A percentile compares a stretch with the other conserved stretches of the same genome.
Conservation (phyloP, 2,329 filamentous ascomycete genomes). For the Colletotrichum melonis region DNA sequence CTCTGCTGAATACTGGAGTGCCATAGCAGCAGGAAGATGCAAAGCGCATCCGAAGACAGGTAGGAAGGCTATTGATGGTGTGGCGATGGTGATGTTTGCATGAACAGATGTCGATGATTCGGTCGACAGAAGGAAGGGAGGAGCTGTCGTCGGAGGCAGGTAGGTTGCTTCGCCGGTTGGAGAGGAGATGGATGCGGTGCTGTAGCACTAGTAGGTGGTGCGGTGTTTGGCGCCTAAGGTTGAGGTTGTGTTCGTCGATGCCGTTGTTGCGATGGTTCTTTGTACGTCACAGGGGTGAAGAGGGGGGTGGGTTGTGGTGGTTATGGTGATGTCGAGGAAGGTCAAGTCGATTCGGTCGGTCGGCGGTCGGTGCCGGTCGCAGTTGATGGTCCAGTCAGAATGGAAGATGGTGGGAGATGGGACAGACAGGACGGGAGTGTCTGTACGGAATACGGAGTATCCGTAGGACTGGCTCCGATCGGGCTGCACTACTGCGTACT, state of each 20-base stretch:
- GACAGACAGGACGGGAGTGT: neutral
- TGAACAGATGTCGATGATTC: slow-evolving; percentile 3
- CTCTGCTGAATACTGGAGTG: slow-evolving; percentile 79
- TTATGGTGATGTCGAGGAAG: slow-evolving; percentile 1
- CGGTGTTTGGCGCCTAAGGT: neutral
- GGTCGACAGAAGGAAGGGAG: slow-evolving; percentile 14
- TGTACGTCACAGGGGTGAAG: neutral
- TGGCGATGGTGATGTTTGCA: slow-evolving; percentile 21
- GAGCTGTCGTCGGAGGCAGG: neutral
- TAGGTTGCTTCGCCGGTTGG: slow-evolving; percentile 8
- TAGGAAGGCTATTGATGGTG: slow-evolving; percentile 21
- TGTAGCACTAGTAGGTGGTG: neutral
- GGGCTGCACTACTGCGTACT: slow-evolving; percentile 25
- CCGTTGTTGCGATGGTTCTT: neutral
- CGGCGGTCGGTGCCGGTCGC: slow-evolving; percentile 14
- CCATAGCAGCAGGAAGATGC: slow-evolving; percentile 55
- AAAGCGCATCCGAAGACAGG: slow-evolving; percentile 48
- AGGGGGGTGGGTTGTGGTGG: neutral
- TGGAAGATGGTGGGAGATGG: slow-evolving; percentile 2
- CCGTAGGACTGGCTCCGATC: slow-evolving; percentile 29
- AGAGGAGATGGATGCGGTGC: slow-evolving; percentile 1
- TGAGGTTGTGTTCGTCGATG: neutral
- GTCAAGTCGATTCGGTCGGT: slow-evolving; percentile 9
- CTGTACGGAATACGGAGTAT: neutral
- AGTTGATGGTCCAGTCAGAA: neutral